Conservation (phyloP, 1,284 basidiomycete genomes). For the Tilletia setariae region DNA sequence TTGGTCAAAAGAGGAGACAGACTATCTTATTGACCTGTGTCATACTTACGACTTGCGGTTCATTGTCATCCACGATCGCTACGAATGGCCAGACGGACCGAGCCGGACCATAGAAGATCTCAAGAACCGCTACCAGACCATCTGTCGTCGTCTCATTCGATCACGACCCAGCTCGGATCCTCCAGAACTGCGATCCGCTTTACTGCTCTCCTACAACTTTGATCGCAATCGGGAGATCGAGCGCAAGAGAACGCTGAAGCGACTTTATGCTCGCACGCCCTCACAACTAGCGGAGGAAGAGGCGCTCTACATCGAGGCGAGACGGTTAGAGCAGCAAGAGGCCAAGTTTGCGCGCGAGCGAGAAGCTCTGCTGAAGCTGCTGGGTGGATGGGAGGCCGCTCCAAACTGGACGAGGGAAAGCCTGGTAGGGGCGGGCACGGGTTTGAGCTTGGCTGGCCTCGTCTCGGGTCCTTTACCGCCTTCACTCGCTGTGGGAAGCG, state of each 20-base stretch:
- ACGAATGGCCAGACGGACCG: constrained; percentile 61
- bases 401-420: constrained; percentile 38
- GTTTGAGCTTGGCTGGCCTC: constrained; percentile 25
- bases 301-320: constrained; percentile 87
- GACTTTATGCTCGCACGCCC: constrained; percentile 78
- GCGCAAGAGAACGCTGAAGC: constrained; percentile 81
- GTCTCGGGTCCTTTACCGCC: constrained; percentile 2
- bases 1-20: constrained; percentile 93
- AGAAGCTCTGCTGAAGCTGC: constrained; percentile 78
- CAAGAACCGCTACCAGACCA: constrained; percentile 89
- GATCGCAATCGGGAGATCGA: constrained; percentile 76
- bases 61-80: constrained; percentile 85
- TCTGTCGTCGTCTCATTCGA: constrained; percentile 81
- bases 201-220: constrained; percentile 53
- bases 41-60: constrained; percentile 83
- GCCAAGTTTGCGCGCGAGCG: constrained; percentile 81
- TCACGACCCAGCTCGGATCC: constrained; percentile 60
- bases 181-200: constrained; percentile 39
- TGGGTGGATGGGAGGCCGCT: constrained; percentile 58
- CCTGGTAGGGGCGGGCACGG: constrained; percentile 46
- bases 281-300: constrained; percentile 94
- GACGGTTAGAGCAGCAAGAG: constrained; percentile 89
- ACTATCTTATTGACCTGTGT: constrained; percentile 81
- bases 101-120: constrained; percentile 66
- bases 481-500: constrained; percentile 12